A percentile compares a stretch with the other conserved stretches of the same genome.
Evolutionary conservation across 768 basidiomycete genomes (phyloP).

Genomic region (Lactarius sanguifluus): DNA sequence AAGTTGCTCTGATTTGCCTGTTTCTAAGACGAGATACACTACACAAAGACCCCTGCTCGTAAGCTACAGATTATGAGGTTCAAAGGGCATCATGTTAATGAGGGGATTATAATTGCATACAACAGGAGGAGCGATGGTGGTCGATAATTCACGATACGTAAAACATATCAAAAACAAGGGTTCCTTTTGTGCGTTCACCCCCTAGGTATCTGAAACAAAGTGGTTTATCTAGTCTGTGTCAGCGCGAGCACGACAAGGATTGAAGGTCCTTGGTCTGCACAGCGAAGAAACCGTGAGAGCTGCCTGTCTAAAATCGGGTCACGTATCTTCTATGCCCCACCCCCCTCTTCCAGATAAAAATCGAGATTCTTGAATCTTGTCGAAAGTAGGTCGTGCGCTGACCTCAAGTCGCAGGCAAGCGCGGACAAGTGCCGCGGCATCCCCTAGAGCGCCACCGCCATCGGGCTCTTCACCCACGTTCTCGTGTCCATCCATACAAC

Average conservation of each 20-base stretch:
- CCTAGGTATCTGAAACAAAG: slow-evolving; percentile 20
- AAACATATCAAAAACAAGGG: not conserved
- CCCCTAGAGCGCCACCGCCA: slow-evolving; percentile 80
- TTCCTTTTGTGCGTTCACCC: slow-evolving; percentile 10
- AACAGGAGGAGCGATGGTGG: slow-evolving; percentile 11
- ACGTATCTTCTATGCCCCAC: slow-evolving; percentile 51
- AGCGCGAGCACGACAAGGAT: slow-evolving; percentile 13
- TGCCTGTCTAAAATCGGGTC: slow-evolving; percentile 13
- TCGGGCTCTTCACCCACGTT: slow-evolving; percentile 74
- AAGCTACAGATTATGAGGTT: slow-evolving; percentile 13
- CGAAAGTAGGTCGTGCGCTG: slow-evolving; percentile 79
- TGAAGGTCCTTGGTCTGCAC: slow-evolving; percentile 7
- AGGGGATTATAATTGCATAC: slow-evolving; percentile 12
- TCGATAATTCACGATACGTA: slow-evolving; percentile 20
- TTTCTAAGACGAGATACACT: slow-evolving; percentile 12
- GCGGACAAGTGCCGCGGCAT: slow-evolving; percentile 81
- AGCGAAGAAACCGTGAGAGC: slow-evolving; percentile 8
- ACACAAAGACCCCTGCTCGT: slow-evolving; percentile 10
- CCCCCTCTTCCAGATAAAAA: slow-evolving; percentile 80
- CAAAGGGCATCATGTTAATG: slow-evolving; percentile 8
- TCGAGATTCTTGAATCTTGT: slow-evolving; percentile 71
- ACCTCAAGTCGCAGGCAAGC: slow-evolving; percentile 85
- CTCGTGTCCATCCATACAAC: slow-evolving; percentile 74
- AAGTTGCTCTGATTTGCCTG: not conserved
- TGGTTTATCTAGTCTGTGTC: not conserved